phyloP scores from a whole-genome alignment of 2,329 filamentous ascomycete genomes.

The Xylaria polymorpha region DNA sequence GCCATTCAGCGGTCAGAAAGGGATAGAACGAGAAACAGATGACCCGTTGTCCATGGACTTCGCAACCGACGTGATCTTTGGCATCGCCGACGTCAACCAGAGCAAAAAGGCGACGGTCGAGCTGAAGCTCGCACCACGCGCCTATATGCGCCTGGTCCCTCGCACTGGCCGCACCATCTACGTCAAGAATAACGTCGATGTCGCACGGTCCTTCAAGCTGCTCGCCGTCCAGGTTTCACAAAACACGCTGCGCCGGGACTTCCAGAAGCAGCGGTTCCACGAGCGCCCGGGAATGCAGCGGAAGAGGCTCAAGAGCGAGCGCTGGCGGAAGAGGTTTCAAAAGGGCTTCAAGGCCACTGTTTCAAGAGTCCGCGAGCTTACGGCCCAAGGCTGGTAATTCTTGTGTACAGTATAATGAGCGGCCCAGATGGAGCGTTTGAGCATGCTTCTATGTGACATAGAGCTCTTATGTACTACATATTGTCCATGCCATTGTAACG shows the following conservation, averaged over 20 bases:
- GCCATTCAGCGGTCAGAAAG: conserved; percentile 1
- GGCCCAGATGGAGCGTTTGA: conserved; percentile 16
- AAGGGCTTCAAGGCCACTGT: conserved; percentile 74
- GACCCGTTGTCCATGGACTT: not conserved
- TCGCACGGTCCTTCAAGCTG: conserved; percentile 58
- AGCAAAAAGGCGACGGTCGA: not conserved
- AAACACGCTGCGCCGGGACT: conserved; percentile 70
- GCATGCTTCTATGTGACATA: conserved; percentile 28
- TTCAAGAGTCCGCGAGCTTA: conserved; percentile 74
- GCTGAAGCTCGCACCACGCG: not conserved
- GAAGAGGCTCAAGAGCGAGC: conserved; percentile 77
- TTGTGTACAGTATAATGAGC: conserved; percentile 38
- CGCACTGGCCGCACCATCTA: conserved; percentile 59
- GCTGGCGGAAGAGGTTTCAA: conserved; percentile 78
- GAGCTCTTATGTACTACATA: conserved; percentile 34
- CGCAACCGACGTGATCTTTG: conserved; percentile 26
- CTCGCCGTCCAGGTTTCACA: conserved; percentile 54
- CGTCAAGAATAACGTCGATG: conserved; percentile 57
- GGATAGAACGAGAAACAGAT: not conserved
- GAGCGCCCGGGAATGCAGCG: conserved; percentile 80
- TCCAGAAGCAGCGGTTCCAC: conserved; percentile 72
- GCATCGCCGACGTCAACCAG: conserved; percentile 39
- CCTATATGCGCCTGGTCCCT: conserved; percentile 54
- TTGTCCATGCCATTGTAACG: not conserved
- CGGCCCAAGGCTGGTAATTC: conserved; percentile 79